Base-by-base conservation (phyloP, 2,329 filamentous ascomycete genomes). In the Claviceps pusilla region DNA sequence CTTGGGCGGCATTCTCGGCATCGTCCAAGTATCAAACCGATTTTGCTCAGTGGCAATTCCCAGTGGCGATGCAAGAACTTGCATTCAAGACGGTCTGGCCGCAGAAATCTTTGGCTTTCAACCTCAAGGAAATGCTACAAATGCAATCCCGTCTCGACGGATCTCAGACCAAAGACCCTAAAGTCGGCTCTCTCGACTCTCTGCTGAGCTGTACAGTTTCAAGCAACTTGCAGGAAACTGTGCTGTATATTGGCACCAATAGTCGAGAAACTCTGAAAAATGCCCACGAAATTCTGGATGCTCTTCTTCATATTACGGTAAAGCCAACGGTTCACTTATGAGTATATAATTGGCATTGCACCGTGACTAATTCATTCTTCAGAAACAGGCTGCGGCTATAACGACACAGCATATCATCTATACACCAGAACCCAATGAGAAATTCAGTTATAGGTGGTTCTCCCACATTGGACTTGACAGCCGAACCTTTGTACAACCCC, bases 161-260 rank as follows among this genome's bases (percentile, higher is more conserved):
- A 12, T 28, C 31, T 7, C 37, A 29, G n/a, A 28, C 7, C 28
- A 14, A 46, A 7, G 9, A n/a, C 41, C n/a, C 39, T 16, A 31
- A 7, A 29, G 10, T 51, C 6, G n/a, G n/a, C 7, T 35, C 29
- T 46, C 33, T 53, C 12, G 51, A 4, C 10, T 2, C 7, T 24
- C 24, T 53, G 16, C 24, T 42, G n/a, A 2, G 12, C 1, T 53
- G 51, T 11, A 16, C 1, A 2, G 6, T 68, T 6, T 62, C 66
- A 0, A 31, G 63, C 55, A 68, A 68, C n/a, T 46, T 66, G 19
- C 56, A 37, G 19, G 59, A 59, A 1, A 60, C 61, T 10, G 28
- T 64, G 10, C 9, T 68, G 2, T 69, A 69, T 14, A 57, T 69
- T 10, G 66, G 62, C 3, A 62, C 62, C 3, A 37, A 56, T 5